Percentiles rank a stretch among this genome's conserved stretches.
Evolutionary conservation across 2,329 filamentous ascomycete species (phyloP).

Genomic region (Orbilia ellipsospora): DNA sequence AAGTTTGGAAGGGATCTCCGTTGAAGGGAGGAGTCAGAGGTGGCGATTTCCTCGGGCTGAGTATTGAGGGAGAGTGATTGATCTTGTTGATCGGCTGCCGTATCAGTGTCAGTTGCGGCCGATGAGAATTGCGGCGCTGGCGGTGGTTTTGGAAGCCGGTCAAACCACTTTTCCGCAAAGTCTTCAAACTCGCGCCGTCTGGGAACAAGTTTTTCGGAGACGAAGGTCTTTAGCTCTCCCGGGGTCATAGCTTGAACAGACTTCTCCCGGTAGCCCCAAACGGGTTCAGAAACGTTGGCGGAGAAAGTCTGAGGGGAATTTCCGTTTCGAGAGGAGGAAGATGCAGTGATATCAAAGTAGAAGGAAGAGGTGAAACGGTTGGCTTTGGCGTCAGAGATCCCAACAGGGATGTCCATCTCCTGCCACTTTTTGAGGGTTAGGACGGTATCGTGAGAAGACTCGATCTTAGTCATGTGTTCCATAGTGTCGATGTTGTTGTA

Average conservation of each 20-base stretch:
- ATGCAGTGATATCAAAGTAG: conserved; percentile 21
- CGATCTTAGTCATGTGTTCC: conserved; percentile 59
- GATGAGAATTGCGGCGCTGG: background rate
- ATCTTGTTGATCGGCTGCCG: background rate
- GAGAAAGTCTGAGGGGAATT: conserved; percentile 12
- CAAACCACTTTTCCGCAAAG: conserved; percentile 45
- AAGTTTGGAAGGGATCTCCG: conserved; percentile 19
- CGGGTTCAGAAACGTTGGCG: conserved; percentile 9
- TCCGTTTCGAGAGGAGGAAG: conserved; percentile 4
- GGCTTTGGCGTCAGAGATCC: conserved; percentile 12
- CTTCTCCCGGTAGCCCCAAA: conserved; percentile 58
- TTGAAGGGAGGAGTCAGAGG: background rate
- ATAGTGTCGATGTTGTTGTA: conserved; percentile 59
- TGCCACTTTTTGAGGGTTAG: conserved; percentile 59
- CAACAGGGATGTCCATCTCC: conserved; percentile 58
- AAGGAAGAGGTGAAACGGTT: conserved; percentile 56
- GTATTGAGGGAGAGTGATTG: background rate
- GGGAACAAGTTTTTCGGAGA: conserved; percentile 55
- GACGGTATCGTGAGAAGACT: conserved; percentile 59
- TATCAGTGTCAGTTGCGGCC: background rate
- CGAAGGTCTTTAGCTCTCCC: conserved; percentile 55
- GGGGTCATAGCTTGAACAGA: conserved; percentile 57
- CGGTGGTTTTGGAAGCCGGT: background rate
- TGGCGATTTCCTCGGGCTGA: no score
- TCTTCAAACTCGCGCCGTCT: conserved; percentile 55